A percentile compares a stretch with the other conserved stretches of the same genome.
These are phyloP conservation scores for Byssoonygena ceratinophila DNA, from an alignment of 2,329 filamentous ascomycete genomes.

Conservation along the genomic window DNA sequence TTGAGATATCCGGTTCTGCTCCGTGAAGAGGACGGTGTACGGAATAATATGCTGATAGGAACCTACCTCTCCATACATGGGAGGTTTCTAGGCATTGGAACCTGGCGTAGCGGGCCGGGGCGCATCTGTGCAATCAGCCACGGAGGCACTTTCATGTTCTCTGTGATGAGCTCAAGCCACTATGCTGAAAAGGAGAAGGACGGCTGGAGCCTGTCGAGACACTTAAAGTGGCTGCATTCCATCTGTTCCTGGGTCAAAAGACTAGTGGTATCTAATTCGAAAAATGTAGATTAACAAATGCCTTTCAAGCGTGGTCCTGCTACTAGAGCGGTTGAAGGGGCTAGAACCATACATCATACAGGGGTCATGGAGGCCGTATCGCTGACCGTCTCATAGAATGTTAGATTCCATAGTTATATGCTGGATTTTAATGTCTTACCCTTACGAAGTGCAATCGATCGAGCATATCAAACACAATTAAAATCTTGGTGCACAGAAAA, in stretches of 20 bases:
- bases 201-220: background rate
- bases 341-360: too few relatives aligned
- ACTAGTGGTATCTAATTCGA: background rate
- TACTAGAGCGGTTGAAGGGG: background rate
- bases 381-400: too few relatives aligned
- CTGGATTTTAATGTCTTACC: too few relatives aligned
- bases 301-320: too few relatives aligned
- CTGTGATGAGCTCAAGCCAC: conserved; percentile 5
- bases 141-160: conserved; percentile 15
- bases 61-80: conserved; percentile 23
- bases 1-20: conserved; percentile 19
- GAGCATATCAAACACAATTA: too few relatives aligned
- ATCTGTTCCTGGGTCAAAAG: conserved; percentile 1
- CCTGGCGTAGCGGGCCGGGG: conserved; percentile 22
- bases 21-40: conserved; percentile 8
- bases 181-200: background rate
- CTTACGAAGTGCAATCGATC: too few relatives aligned
- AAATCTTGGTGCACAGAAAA: too few relatives aligned
- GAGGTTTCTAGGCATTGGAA: conserved; percentile 20
- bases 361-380: too few relatives aligned
- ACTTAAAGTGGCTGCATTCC: conserved; percentile 2
- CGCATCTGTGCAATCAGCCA: conserved; percentile 18
- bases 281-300: conserved; percentile 5
- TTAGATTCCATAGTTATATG: too few relatives aligned
- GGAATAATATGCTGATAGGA: conserved; percentile 19